Evolutionary conservation across 192 early-diverging fungal genomes (phyloP).

Genomic region (Coemansia sp.): DNA sequence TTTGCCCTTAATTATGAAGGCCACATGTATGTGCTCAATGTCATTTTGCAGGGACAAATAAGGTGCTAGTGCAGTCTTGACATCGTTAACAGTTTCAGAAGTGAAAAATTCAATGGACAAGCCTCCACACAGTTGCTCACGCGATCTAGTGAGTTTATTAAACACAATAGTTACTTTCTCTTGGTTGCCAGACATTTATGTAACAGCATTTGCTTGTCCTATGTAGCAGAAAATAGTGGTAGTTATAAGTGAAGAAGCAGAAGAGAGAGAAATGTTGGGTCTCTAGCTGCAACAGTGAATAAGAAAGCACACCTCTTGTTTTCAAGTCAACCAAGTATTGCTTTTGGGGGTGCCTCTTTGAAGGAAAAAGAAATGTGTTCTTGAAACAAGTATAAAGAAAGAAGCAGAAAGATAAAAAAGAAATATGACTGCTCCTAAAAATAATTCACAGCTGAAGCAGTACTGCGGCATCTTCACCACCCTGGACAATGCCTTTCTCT

Average conservation of each 20-base stretch:
- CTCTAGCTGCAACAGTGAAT: not conserved
- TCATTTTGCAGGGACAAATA: not conserved
- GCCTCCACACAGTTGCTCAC: not conserved
- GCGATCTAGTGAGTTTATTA: not conserved
- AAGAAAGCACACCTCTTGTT: not conserved
- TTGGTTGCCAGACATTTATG: not conserved
- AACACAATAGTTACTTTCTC: not conserved
- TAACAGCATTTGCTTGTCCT: not conserved
- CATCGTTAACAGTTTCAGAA: not conserved
- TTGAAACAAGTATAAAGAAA: not conserved
- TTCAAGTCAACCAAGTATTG: no score
- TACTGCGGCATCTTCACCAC: no score
- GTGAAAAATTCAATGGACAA: not conserved
- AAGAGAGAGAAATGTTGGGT: not conserved
- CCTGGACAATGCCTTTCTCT: no score
- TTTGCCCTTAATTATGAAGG: not conserved
- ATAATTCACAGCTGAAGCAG: no score
- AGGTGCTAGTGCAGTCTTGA: not conserved
- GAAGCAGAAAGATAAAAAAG: not conserved
- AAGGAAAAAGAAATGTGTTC: not conserved
- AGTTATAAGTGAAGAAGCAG: not conserved
- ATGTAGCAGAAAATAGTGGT: not conserved
- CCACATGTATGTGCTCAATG: not conserved
- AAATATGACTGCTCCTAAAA: no score
- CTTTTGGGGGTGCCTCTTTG: no score